Evolutionary conservation across 2,329 filamentous ascomycete species (phyloP).

Genomic region (Trematosphaeria pertusa): DNA sequence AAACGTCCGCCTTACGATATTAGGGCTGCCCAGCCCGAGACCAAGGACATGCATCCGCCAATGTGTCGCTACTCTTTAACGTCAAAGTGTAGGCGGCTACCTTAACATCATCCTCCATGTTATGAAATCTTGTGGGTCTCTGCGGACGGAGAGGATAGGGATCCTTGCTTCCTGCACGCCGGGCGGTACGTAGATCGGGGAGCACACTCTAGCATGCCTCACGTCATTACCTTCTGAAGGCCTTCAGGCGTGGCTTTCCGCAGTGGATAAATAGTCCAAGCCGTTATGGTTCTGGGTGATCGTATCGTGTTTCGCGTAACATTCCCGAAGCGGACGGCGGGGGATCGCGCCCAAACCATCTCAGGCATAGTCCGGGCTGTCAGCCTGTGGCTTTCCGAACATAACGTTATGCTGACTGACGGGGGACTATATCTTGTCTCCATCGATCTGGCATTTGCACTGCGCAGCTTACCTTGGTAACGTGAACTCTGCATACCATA

Average conservation of each 20-base stretch:
- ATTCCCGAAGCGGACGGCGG: conserved; percentile 6
- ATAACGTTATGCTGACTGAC: conserved; percentile 34
- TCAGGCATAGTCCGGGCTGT: conserved; percentile 4
- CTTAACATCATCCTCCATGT: background rate
- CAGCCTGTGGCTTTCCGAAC: conserved; percentile 9
- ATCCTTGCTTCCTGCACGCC: background rate
- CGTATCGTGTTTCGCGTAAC: conserved; percentile 6
- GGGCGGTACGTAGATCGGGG: background rate
- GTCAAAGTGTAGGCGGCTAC: background rate
- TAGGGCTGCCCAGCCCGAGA: too few relatives aligned
- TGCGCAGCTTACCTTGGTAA: too few relatives aligned
- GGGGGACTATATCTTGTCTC: background rate
- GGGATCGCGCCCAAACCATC: conserved; percentile 9
- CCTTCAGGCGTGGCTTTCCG: too few relatives aligned
- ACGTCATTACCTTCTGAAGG: background rate
- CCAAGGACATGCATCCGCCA: background rate
- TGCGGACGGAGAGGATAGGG: background rate
- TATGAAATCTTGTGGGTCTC: too few relatives aligned
- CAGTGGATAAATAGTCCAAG: too few relatives aligned
- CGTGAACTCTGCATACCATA: too few relatives aligned
- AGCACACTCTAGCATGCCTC: background rate
- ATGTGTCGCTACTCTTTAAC: background rate
- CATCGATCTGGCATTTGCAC: too few relatives aligned
- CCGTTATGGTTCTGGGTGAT: background rate
- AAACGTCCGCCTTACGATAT: background rate